Percentiles rank a stretch among this genome's conserved stretches.
These are phyloP conservation scores for Xenoacremonium recifei DNA, from an alignment of 2,329 filamentous ascomycete species.

Conservation along the genomic window DNA sequence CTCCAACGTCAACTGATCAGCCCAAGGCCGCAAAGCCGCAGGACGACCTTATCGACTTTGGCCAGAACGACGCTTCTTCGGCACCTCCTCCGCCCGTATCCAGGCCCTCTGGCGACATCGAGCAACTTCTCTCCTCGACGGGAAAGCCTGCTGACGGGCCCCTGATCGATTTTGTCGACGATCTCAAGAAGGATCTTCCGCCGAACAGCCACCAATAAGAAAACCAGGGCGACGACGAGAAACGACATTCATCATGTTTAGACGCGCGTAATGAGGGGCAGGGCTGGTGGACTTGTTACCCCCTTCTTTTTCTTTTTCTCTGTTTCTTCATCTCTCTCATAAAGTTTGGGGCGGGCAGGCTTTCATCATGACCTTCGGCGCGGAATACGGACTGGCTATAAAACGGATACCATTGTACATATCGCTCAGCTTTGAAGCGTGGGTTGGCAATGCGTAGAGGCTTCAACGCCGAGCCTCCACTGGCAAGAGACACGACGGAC, in stretches of 20 bases:
- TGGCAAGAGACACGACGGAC: constrained; percentile 11
- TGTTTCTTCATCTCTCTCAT: too few species aligned
- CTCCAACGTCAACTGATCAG: constrained; percentile 5
- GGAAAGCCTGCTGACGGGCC: constrained; percentile 48
- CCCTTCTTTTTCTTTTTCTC: too few species aligned
- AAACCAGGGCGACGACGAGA: constrained; percentile 5
- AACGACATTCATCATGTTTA: constrained; percentile 8
- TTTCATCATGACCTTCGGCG: constrained; percentile 27
- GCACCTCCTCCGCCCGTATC: constrained; percentile 6
- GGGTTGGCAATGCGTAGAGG: constrained; percentile 26
- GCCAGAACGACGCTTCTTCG: constrained; percentile 30
- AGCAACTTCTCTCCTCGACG: constrained; percentile 44
- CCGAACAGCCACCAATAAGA: constrained; percentile 23
- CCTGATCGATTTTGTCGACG: constrained; percentile 55
- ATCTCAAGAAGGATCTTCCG: constrained; percentile 52
- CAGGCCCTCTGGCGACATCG: constrained; percentile 35
- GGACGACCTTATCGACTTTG: constrained; percentile 57
- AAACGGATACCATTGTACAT: constrained; percentile 23
- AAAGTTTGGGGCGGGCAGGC: constrained; percentile 16
- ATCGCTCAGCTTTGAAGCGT: constrained; percentile 21
- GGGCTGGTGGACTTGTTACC: constrained; percentile 15
- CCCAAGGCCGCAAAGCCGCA: background rate
- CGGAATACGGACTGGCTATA: constrained; percentile 23
- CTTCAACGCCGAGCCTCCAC: constrained; percentile 22
- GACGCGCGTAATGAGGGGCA: constrained; percentile 12